Percentiles rank a stretch among this genome's conserved stretches.
These are phyloP conservation scores for Thalassia testudinum DNA, from an alignment of 116 monocot genomes.

Conservation along the genomic window DNA sequence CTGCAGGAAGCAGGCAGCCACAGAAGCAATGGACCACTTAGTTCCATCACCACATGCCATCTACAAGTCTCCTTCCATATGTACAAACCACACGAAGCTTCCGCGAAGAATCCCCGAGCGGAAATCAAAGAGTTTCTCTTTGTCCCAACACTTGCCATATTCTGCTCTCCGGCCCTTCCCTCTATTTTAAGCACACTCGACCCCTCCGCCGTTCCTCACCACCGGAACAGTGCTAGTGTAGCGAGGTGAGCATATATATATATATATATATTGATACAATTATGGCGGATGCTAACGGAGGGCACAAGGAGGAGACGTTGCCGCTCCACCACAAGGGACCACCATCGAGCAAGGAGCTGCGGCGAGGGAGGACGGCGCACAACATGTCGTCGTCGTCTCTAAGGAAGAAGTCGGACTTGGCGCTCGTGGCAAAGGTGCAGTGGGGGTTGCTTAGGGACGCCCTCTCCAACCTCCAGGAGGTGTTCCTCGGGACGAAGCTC, in stretches of 20 bases:
- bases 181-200: neutral
- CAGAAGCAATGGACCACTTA: too few species aligned
- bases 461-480: conserved; percentile 33
- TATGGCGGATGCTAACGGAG: neutral
- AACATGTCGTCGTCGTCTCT: conserved; percentile 30
- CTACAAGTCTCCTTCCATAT: too few species aligned
- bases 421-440: conserved; percentile 21
- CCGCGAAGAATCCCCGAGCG: neutral
- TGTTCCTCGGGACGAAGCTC: conserved; percentile 68
- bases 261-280: too few species aligned
- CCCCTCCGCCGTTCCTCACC: neutral
- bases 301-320: neutral
- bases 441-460: conserved; percentile 8
- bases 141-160: neutral
- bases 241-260: too few species aligned
- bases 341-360: conserved; percentile 12
- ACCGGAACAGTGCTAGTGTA: neutral
- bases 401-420: conserved; percentile 35
- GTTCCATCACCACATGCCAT: too few species aligned
- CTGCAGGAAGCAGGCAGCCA: too few species aligned
- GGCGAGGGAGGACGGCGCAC: conserved; percentile 22
- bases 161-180: neutral
- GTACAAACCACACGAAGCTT: conserved; percentile 1
- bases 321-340: neutral
- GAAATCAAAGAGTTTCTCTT: neutral